These are phyloP conservation scores for Leucoagaricus sp. DNA, from an alignment of 1,284 basidiomycete species.

Conservation along the genomic window DNA sequence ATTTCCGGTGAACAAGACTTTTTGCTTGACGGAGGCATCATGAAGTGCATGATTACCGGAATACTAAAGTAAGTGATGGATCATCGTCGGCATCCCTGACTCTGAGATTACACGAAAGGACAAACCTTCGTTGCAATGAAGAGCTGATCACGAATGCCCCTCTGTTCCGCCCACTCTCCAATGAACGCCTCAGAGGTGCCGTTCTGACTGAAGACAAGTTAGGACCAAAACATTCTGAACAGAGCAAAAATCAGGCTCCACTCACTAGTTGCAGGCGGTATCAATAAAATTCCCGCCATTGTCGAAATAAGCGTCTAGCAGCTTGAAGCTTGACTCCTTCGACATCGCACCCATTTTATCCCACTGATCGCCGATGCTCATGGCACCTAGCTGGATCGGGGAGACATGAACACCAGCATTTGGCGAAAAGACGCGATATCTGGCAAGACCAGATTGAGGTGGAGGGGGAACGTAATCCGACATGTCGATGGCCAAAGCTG, in stretches of 20 bases:
- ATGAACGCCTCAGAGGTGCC: conserved; percentile 53
- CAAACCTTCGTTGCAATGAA: conserved; percentile 54
- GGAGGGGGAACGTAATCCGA: background rate
- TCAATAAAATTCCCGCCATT: conserved; percentile 58
- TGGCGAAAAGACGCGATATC: conserved; percentile 22
- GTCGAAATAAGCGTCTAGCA: conserved; percentile 50
- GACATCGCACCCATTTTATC: conserved; percentile 38
- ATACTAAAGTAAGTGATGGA: no score
- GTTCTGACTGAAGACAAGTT: conserved; percentile 40
- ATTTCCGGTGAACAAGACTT: conserved; percentile 50
- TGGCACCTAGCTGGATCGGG: conserved; percentile 52
- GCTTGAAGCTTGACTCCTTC: conserved; percentile 46
- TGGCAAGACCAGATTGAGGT: conserved; percentile 19
- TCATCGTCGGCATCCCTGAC: no score
- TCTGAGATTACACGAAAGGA: no score
- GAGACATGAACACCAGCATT: conserved; percentile 26
- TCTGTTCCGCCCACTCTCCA: conserved; percentile 56
- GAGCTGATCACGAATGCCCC: conserved; percentile 53
- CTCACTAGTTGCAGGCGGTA: conserved; percentile 41
- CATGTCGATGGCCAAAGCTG: background rate
- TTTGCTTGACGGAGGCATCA: conserved; percentile 24
- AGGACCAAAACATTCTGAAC: background rate
- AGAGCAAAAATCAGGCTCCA: background rate
- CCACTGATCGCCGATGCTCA: conserved; percentile 51
- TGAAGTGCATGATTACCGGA: background rate